Percentiles rank a stretch among this genome's conserved stretches.
These are phyloP conservation scores for Neoboletus brunneissimus DNA, from an alignment of 768 basidiomycete genomes.

Conservation along the genomic window DNA sequence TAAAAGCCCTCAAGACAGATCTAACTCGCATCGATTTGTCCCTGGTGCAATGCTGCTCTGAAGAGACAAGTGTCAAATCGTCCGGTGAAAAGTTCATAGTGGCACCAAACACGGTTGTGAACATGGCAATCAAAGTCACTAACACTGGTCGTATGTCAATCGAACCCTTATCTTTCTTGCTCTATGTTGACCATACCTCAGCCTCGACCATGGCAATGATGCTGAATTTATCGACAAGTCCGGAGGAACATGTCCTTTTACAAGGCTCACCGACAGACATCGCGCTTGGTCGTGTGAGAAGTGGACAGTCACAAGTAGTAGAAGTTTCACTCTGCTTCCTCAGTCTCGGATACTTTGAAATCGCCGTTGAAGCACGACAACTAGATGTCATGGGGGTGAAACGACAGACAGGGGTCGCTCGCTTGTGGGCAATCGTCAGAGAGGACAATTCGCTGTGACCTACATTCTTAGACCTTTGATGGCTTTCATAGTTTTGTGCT, in stretches of 20 bases:
- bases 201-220: conserved; percentile 52
- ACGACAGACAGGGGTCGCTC: conserved; percentile 23
- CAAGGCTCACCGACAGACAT: conserved; percentile 67
- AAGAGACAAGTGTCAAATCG: conserved; percentile 16
- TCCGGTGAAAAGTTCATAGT: conserved; percentile 46
- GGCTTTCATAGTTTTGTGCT: not conserved
- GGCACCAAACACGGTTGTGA: conserved; percentile 59
- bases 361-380: conserved; percentile 38
- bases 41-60: conserved; percentile 36
- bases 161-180: not conserved
- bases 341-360: conserved; percentile 60
- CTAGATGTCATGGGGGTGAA: conserved; percentile 15
- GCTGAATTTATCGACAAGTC: conserved; percentile 53
- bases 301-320: conserved; percentile 49
- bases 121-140: conserved; percentile 52
- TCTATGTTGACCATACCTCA: conserved; percentile 28
- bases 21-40: conserved; percentile 57
- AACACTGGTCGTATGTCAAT: conserved; percentile 64
- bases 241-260: conserved; percentile 61
- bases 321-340: conserved; percentile 71
- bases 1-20: conserved; percentile 72
- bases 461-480: not conserved
- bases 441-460: conserved; percentile 7
- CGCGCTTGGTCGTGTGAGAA: conserved; percentile 58
- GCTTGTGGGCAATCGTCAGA: conserved; percentile 15